Base-by-base conservation (phyloP, 2,329 filamentous ascomycete genomes). In the Pseudogymnoascus sp. region DNA sequence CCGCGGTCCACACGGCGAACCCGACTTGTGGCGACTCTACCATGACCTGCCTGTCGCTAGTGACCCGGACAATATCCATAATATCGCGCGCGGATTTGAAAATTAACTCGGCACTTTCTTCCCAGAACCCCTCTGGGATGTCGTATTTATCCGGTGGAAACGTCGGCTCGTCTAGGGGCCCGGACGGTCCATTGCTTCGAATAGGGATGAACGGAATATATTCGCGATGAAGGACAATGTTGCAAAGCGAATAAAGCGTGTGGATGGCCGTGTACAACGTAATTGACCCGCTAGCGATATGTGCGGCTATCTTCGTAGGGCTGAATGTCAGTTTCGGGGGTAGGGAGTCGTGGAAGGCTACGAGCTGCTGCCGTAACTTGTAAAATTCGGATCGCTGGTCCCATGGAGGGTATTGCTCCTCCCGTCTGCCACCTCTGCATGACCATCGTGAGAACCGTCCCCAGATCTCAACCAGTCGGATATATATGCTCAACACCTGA, bases 261-360 rank as follows among this genome's bases (percentile, higher is more conserved):
- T 91, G 88, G 62, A 91, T 75, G 3, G 88, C 80, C 8, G 86
- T 82, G 69, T 87, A 91, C 6, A 82, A 80, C 52, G 85, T 86
- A 1, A 83, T 83, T 1, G 83, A 83, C 43, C 83, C 80, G 62
- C 83, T 80, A 64, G 83, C 84, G 67, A 88, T 84, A 68, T 90
- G 86, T 23, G 82, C 84, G 67, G 83, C 82, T 45, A 86, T 85
- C 70, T 89, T 90, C 41, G 79, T 78, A 6, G 79, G 75, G 1
- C 81, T 86, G 60, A 88, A 79, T 1, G 77, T 81, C 52, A 88
- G 82, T 31, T 68, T 71, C 8, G 68, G 64, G 0, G 86, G 86
- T 0, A 90, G 76, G 11, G 70, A 74, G 65, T 73, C 73, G 66
- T 82, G 81, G 69, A 88, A 85, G 0, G 73, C 71, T 4, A 79